These are phyloP conservation scores for Trypethelium eluteriae DNA, from an alignment of 495 filamentous ascomycete genomes.

Conservation along the genomic window DNA sequence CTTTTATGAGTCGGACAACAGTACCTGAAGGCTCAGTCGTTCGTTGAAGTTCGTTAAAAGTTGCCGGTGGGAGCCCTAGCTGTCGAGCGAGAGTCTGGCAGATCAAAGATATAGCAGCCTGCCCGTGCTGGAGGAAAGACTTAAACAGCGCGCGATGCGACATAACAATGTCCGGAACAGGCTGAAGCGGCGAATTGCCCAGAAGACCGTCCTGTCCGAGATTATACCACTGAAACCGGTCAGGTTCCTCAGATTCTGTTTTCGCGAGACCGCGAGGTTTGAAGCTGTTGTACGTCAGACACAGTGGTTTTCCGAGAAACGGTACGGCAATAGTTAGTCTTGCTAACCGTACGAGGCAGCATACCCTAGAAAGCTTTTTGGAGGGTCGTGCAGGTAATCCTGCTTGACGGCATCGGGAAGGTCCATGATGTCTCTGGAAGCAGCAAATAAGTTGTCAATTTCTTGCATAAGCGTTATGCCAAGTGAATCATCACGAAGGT, in stretches of 20 bases:
- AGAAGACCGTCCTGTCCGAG: constrained; percentile 16
- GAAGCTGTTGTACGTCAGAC: constrained; percentile 11
- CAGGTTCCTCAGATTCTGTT: constrained; percentile 18
- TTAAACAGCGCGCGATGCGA: constrained; percentile 11
- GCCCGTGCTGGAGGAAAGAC: constrained; percentile 17
- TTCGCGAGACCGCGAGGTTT: constrained; percentile 15
- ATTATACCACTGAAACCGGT: constrained; percentile 19
- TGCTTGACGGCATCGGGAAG: constrained; percentile 13
- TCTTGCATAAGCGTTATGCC: constrained; percentile 12
- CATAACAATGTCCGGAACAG: constrained; percentile 8
- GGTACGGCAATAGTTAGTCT: neutral
- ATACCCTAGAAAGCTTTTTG: constrained; percentile 16
- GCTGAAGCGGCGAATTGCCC: constrained; percentile 7
- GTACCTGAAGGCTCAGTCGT: constrained; percentile 14
- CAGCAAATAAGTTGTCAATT: constrained; percentile 15
- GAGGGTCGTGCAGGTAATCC: constrained; percentile 13
- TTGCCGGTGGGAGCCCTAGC: constrained; percentile 8
- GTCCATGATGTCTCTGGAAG: constrained; percentile 13
- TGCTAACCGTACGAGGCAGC: neutral
- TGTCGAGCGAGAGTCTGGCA: constrained; percentile 10
- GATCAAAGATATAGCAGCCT: constrained; percentile 13
- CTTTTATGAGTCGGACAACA: constrained; percentile 17
- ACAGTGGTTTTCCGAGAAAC: neutral
- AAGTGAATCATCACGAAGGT: constrained; percentile 12
- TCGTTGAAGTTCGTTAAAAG: constrained; percentile 10